Evolutionary conservation across 208 protist species (phyloP).

Genomic region (Vickermania spadyakhi): DNA sequence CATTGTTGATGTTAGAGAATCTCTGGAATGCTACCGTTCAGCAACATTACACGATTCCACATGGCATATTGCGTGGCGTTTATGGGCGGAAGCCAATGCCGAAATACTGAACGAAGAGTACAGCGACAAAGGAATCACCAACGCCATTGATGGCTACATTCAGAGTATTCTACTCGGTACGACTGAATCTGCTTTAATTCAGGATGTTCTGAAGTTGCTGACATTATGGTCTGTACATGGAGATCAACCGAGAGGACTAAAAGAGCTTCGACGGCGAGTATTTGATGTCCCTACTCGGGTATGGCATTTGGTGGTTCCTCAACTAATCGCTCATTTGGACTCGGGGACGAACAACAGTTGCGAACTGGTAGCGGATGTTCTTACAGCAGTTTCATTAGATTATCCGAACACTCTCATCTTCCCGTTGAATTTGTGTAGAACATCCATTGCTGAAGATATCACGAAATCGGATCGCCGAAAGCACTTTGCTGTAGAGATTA

Average conservation of each 20-base stretch:
- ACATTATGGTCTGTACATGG: constrained; percentile 95
- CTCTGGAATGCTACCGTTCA: constrained; percentile 68
- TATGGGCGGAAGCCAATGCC: constrained; percentile 66
- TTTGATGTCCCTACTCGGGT: constrained; percentile 91
- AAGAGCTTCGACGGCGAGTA: constrained; percentile 88
- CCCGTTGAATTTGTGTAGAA: constrained; percentile 96
- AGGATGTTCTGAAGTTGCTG: constrained; percentile 98
- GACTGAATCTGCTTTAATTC: constrained; percentile 77
- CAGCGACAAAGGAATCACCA: constrained; percentile 44
- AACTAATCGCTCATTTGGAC: constrained; percentile 98
- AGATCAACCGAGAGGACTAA: constrained; percentile 49
- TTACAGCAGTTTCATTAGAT: constrained; percentile 90
- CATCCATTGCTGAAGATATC: constrained; percentile 49
- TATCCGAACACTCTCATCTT: constrained; percentile 99
- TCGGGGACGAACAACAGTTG: constrained; percentile 85
- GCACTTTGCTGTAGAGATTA: constrained; percentile 55
- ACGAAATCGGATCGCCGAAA: constrained; percentile 25
- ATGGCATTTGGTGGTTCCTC: constrained; percentile 98
- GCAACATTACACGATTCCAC: constrained; percentile 71
- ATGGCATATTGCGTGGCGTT: constrained; percentile 80
- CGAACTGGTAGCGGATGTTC: constrained; percentile 89
- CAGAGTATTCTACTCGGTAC: constrained; percentile 71
- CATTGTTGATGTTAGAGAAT: constrained; percentile 40
- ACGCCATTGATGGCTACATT: constrained; percentile 78
- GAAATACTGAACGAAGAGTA: constrained; percentile 40